phyloP scores from a whole-genome alignment of 306 rosid genomes.

The Rosa rugosa region DNA sequence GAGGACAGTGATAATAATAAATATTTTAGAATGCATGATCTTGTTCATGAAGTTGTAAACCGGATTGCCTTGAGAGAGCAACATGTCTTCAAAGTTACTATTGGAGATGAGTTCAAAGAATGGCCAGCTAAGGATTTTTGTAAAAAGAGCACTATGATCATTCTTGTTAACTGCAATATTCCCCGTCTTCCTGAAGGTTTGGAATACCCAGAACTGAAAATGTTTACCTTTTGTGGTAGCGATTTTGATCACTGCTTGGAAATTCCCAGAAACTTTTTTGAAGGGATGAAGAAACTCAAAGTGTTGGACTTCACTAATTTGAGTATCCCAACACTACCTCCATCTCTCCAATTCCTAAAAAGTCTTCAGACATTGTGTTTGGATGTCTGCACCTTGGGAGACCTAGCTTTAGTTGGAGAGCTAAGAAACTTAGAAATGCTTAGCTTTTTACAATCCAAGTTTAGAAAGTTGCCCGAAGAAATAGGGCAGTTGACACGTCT shows the following conservation, averaged over 20 bases:
- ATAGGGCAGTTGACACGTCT: not conserved
- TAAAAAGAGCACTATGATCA: not conserved
- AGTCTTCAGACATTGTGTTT: constrained; percentile 34
- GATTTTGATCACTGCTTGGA: not conserved
- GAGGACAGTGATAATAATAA: not conserved
- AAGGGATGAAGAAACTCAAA: constrained; percentile 14
- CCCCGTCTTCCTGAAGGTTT: constrained; percentile 8
- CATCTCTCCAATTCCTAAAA: constrained; percentile 14
- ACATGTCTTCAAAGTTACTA: not conserved
- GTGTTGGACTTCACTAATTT: constrained; percentile 21
- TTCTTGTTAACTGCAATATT: not conserved
- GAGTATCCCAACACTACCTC: constrained; percentile 9
- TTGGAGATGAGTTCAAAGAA: not conserved
- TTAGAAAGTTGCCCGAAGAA: constrained; percentile 22
- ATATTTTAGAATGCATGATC: constrained; percentile 12
- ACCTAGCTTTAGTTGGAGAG: constrained; percentile 26
- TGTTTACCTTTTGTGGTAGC: not conserved
- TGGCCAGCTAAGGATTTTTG: not conserved
- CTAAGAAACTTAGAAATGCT: constrained; percentile 37
- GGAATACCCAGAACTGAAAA: not conserved
- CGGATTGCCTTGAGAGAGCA: not conserved
- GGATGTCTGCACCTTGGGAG: constrained; percentile 31
- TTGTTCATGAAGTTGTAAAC: not conserved
- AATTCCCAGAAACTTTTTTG: constrained; percentile 22
- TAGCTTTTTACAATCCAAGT: constrained; percentile 35